Percentiles rank a stretch among this genome's conserved stretches.
These are phyloP conservation scores for Camelina laxa DNA, from an alignment of 345 rosid genomes.

Conservation along the genomic window DNA sequence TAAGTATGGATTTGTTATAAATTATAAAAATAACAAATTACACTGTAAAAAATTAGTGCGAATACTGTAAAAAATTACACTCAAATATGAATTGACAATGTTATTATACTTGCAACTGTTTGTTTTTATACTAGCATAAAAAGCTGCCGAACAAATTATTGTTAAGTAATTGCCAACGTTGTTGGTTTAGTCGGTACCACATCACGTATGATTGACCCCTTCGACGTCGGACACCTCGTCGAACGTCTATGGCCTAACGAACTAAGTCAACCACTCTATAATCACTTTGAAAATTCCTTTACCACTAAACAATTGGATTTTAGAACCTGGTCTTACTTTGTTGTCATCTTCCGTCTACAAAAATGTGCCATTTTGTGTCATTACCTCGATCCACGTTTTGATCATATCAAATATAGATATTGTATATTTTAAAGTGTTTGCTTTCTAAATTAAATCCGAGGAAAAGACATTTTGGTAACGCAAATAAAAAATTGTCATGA, in stretches of 20 bases:
- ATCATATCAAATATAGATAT: slow-evolving; percentile 17
- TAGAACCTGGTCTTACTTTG: background rate
- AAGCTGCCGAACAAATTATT: background rate
- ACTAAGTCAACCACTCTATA: slow-evolving; percentile 4
- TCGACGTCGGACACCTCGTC: background rate
- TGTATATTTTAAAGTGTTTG: background rate
- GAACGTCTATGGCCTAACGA: background rate
- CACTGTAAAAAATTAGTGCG: too few relatives aligned
- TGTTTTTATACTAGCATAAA: background rate
- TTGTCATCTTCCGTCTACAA: background rate
- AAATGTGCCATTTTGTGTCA: slow-evolving; percentile 10
- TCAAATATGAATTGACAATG: background rate
- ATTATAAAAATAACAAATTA: too few relatives aligned
- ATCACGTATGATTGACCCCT: slow-evolving; percentile 6
- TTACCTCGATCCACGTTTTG: slow-evolving; percentile 38
- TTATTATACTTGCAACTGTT: background rate
- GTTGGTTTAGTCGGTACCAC: slow-evolving; percentile 33
- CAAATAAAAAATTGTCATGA: slow-evolving; percentile 3
- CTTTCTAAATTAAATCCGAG: background rate
- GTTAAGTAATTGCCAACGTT: background rate
- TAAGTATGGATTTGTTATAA: background rate
- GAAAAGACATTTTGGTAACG: background rate
- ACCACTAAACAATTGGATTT: background rate
- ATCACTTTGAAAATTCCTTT: slow-evolving; percentile 21
- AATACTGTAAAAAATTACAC: background rate